Evolutionary conservation across 2,329 filamentous ascomycete species (phyloP).

Genomic region (Cladophialophora immunda): DNA sequence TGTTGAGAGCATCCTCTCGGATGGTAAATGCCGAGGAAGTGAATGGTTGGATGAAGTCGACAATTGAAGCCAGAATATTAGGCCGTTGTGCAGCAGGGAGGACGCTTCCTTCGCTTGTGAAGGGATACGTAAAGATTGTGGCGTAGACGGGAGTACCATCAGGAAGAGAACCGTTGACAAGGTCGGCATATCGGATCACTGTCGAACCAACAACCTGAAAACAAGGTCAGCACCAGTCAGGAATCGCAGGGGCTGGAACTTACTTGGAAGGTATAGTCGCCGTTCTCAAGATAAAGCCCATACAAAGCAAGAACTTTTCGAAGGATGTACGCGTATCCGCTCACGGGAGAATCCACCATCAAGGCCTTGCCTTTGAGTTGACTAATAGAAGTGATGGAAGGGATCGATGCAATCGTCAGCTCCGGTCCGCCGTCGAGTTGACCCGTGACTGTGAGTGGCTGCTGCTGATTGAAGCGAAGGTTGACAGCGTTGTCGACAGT

Average conservation of each 20-base stretch:
- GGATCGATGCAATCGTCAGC: slow-evolving; percentile 43
- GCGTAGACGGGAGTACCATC: slow-evolving; percentile 44
- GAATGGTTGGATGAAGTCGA: slow-evolving; percentile 41
- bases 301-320: slow-evolving; percentile 36
- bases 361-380: slow-evolving; percentile 43
- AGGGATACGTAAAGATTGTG: slow-evolving; percentile 46
- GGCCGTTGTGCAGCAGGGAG: slow-evolving; percentile 35
- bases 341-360: slow-evolving; percentile 44
- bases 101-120: slow-evolving; percentile 40
- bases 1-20: slow-evolving; percentile 28
- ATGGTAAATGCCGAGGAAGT: slow-evolving; percentile 41
- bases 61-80: slow-evolving; percentile 41
- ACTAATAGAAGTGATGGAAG: slow-evolving; percentile 41
- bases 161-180: slow-evolving; percentile 41
- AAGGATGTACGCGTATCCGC: slow-evolving; percentile 44
- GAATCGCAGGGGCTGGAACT: not conserved
- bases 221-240: not conserved
- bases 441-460: slow-evolving; percentile 44
- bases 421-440: slow-evolving; percentile 46
- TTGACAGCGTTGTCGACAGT: slow-evolving; percentile 46
- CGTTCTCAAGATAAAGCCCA: slow-evolving; percentile 35
- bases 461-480: slow-evolving; percentile 43
- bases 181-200: slow-evolving; percentile 42
- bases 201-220: slow-evolving; percentile 43
- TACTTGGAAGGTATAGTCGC: slow-evolving; percentile 38